phyloP scores from a whole-genome alignment of 2,329 filamentous ascomycete genomes.

The Cordyceps cicadae region DNA sequence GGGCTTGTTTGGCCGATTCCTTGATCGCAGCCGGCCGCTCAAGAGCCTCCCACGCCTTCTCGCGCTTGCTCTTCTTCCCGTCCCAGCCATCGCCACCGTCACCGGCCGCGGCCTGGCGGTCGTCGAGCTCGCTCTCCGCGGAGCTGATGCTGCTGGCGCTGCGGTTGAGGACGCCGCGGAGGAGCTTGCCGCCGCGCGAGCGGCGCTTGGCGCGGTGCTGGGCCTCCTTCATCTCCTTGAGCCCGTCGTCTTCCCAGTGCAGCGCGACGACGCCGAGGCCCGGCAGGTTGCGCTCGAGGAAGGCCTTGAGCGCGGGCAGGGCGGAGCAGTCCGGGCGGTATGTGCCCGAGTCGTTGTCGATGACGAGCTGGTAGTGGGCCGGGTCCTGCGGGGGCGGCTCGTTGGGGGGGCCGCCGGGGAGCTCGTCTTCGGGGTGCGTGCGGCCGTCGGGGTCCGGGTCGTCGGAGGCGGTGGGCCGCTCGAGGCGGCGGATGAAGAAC shows the following conservation, averaged over 20 bases:
- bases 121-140: conserved; percentile 42
- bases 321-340: conserved; percentile 78
- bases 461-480: conserved; percentile 36
- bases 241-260: conserved; percentile 70
- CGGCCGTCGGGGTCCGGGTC: conserved; percentile 34
- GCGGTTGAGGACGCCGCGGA: conserved; percentile 50
- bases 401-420: conserved; percentile 39
- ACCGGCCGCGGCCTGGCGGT: conserved; percentile 25
- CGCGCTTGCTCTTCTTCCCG: conserved; percentile 39
- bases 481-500: conserved; percentile 73
- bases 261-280: conserved; percentile 66
- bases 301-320: conserved; percentile 62
- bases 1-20: conserved; percentile 17
- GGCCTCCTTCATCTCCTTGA: conserved; percentile 65
- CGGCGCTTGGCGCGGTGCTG: conserved; percentile 59
- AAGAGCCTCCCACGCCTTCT: conserved; percentile 41
- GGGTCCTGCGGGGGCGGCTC: conserved; percentile 37
- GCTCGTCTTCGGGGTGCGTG: conserved; percentile 44
- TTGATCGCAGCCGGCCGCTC: conserved; percentile 42
- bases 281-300: conserved; percentile 65
- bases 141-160: conserved; percentile 47
- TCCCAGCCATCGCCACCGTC: conserved; percentile 23
- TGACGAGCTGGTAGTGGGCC: conserved; percentile 72
- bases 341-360: conserved; percentile 92
- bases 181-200: conserved; percentile 46